phyloP scores from a whole-genome alignment of 106 monocot genomes.

The Chionographis japonica region DNA sequence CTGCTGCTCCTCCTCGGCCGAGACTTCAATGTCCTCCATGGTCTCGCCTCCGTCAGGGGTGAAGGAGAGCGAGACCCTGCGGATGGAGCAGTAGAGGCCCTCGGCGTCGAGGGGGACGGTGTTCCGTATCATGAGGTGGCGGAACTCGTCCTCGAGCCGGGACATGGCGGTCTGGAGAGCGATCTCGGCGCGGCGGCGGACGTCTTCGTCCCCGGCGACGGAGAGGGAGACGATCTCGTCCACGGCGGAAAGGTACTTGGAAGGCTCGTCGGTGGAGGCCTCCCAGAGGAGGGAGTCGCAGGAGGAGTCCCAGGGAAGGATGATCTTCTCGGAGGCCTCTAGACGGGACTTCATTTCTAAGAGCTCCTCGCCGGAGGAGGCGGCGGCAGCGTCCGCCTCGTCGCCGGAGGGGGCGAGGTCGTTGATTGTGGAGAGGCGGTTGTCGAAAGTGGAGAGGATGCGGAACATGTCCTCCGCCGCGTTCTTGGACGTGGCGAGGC shows the following conservation, averaged over 20 bases:
- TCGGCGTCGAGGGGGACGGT: slow-evolving; percentile 43
- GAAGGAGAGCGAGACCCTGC: slow-evolving; percentile 41
- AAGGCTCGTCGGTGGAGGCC: slow-evolving; percentile 25
- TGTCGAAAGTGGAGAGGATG: slow-evolving; percentile 79
- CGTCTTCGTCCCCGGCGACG: slow-evolving; percentile 3
- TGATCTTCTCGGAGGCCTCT: slow-evolving; percentile 42
- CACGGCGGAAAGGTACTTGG: slow-evolving; percentile 52
- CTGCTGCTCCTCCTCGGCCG: slow-evolving; percentile 13
- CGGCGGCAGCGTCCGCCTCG: not conserved
- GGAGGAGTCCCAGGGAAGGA: slow-evolving; percentile 51
- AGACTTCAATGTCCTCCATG: slow-evolving; percentile 32
- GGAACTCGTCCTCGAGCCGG: slow-evolving; percentile 64
- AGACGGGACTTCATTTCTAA: slow-evolving; percentile 9
- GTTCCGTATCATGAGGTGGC: slow-evolving; percentile 45
- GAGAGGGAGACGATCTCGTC: slow-evolving; percentile 44
- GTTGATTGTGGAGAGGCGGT: slow-evolving; percentile 53
- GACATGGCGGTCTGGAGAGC: slow-evolving; percentile 57
- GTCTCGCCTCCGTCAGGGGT: slow-evolving; percentile 16
- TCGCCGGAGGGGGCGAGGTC: slow-evolving; percentile 18
- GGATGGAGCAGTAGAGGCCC: slow-evolving; percentile 30
- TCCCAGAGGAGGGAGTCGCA: slow-evolving; percentile 34
- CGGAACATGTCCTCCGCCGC: slow-evolving; percentile 78
- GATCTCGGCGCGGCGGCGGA: slow-evolving; percentile 32
- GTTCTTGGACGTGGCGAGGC: slow-evolving; percentile 66
- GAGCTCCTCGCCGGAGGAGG: not conserved